These are phyloP conservation scores for Ophiostoma sp. DNA, from an alignment of 2,329 filamentous ascomycete genomes.

Conservation along the genomic window DNA sequence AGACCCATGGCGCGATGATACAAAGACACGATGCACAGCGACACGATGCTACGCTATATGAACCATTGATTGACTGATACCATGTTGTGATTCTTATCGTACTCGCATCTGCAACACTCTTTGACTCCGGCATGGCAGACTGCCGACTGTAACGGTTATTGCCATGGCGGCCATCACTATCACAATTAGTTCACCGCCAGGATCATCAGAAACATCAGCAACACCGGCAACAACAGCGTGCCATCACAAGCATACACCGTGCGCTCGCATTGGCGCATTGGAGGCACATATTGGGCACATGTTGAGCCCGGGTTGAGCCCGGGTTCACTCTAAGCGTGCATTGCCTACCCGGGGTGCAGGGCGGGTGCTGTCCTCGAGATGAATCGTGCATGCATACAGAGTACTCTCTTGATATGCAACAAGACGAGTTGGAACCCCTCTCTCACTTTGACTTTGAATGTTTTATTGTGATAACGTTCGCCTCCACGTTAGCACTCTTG, in stretches of 20 bases:
- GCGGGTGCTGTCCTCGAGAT: background rate
- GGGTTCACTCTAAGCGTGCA: background rate
- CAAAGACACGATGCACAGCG: background rate
- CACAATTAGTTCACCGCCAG: background rate
- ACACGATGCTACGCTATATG: background rate
- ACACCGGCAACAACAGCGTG: too few species aligned
- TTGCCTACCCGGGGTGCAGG: background rate
- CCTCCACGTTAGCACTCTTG: background rate
- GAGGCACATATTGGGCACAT: background rate
- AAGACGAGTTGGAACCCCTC: background rate
- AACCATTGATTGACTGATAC: background rate
- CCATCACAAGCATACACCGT: background rate
- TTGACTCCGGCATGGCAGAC: background rate
- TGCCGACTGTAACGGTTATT: background rate
- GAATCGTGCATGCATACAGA: background rate
- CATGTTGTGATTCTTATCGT: background rate
- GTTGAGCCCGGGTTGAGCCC: too few species aligned
- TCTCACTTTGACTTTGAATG: background rate
- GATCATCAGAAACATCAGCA: too few species aligned
- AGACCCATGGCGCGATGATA: background rate
- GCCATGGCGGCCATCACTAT: background rate
- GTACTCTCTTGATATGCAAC: background rate
- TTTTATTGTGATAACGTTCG: background rate
- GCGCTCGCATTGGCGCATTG: slow-evolving; percentile 1
- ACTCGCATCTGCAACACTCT: background rate